These are phyloP conservation scores for Syncephalis fuscata DNA, from an alignment of 371 early-diverging fungal genomes.

Conservation along the genomic window DNA sequence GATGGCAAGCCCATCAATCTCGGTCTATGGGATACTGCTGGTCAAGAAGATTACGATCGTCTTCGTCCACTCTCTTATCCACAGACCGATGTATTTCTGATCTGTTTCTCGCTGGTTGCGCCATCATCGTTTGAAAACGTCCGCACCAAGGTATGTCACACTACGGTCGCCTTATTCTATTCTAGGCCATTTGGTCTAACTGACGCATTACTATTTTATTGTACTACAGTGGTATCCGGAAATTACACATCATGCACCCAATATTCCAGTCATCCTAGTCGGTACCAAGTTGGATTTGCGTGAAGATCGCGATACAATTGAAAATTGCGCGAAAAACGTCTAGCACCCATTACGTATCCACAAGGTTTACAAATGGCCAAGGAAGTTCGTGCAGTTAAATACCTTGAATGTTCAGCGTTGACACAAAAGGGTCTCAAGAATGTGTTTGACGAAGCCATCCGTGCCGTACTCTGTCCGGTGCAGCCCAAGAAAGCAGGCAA, in stretches of 20 bases:
- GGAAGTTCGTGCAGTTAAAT: constrained; percentile 81
- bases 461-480: constrained; percentile 76
- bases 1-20: constrained; percentile 90
- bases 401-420: constrained; percentile 97
- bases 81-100: constrained; percentile 84
- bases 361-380: constrained; percentile 83
- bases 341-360: constrained; percentile 79
- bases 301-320: constrained; percentile 78
- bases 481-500: constrained; percentile 37
- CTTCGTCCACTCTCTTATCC: constrained; percentile 89
- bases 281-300: constrained; percentile 98
- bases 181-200: too few species aligned
- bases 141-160: constrained; percentile 43
- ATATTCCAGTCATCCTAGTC: constrained; percentile 89
- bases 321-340: constrained; percentile 68
- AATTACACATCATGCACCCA: constrained; percentile 88
- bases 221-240: constrained; percentile 78
- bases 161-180: neutral
- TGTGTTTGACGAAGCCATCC: constrained; percentile 96
- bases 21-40: constrained; percentile 98
- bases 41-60: constrained; percentile 96
- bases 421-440: constrained; percentile 95
- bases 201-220: neutral
- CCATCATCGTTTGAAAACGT: constrained; percentile 91
- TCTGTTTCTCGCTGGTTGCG: constrained; percentile 74